Evolutionary conservation across 2,329 filamentous ascomycete genomes (phyloP).

Genomic region (Fusarium brachygibbosum): DNA sequence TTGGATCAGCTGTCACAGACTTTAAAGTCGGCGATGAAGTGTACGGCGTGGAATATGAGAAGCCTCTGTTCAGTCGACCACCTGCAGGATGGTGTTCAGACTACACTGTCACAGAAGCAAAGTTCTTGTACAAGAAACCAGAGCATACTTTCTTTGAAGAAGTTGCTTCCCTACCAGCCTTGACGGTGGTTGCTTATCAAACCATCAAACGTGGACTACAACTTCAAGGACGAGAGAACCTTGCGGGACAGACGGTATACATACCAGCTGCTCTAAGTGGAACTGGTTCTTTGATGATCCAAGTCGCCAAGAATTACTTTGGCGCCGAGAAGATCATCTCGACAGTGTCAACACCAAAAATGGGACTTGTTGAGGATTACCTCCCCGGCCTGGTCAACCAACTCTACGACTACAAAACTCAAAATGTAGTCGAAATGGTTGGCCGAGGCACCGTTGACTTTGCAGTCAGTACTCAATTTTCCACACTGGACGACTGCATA

Average conservation of each 20-base stretch:
- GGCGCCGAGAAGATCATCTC: constrained; percentile 62
- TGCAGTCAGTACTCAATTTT: constrained; percentile 63
- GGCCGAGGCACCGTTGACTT: constrained; percentile 63
- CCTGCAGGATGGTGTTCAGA: constrained; percentile 56
- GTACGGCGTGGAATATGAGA: constrained; percentile 56
- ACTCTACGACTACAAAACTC: constrained; percentile 65
- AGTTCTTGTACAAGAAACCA: constrained; percentile 54
- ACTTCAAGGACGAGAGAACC: constrained; percentile 53
- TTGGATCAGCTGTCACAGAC: constrained; percentile 48
- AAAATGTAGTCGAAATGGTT: constrained; percentile 55
- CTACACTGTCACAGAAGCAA: constrained; percentile 56
- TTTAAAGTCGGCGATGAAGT: constrained; percentile 56
- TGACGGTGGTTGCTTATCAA: constrained; percentile 61
- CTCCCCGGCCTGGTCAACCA: constrained; percentile 63
- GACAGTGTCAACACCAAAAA: constrained; percentile 66
- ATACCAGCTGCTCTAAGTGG: constrained; percentile 65
- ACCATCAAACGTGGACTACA: constrained; percentile 57
- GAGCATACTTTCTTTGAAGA: constrained; percentile 53
- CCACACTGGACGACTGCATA: constrained; percentile 56
- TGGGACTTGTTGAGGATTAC: constrained; percentile 59
- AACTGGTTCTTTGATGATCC: constrained; percentile 61
- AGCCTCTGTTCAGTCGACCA: constrained; percentile 52
- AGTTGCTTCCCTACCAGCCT: constrained; percentile 54
- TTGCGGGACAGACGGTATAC: constrained; percentile 66
- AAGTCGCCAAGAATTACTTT: constrained; percentile 66